Conservation (phyloP, 2,329 filamentous ascomycete genomes). For the Colletotrichum musicola region DNA sequence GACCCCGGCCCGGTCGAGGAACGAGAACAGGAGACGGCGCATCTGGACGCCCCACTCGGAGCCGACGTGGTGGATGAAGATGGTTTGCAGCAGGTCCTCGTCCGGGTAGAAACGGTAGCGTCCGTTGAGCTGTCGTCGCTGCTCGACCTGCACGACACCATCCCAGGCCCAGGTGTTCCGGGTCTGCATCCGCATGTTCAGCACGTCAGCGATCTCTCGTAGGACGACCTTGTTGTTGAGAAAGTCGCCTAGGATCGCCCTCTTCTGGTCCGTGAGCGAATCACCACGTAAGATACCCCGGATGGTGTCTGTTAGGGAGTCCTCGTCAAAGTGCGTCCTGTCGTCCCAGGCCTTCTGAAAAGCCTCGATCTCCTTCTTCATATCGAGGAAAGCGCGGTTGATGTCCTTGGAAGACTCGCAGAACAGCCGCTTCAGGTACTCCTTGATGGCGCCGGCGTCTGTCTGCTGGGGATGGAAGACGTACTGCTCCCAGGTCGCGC, state of each 20-base stretch:
- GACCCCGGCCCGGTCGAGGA: conserved; percentile 44
- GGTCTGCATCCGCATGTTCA: conserved; percentile 58
- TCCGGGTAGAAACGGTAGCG: conserved; percentile 69
- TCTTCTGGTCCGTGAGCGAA: conserved; percentile 57
- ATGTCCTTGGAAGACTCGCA: conserved; percentile 48
- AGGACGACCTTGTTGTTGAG: conserved; percentile 54
- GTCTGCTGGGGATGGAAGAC: conserved; percentile 65
- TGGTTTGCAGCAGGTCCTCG: conserved; percentile 60
- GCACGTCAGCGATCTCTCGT: conserved; percentile 57
- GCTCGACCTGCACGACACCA: conserved; percentile 48
- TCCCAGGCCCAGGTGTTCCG: conserved; percentile 56
- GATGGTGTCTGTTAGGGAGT: conserved; percentile 49
- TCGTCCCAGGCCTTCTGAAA: conserved; percentile 49
- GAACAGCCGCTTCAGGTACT: conserved; percentile 67
- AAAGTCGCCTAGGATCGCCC: conserved; percentile 53
- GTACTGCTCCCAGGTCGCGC: conserved; percentile 65
- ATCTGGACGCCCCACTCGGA: conserved; percentile 50
- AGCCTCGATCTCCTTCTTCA: conserved; percentile 53
- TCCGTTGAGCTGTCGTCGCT: conserved; percentile 58
- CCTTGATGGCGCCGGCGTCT: conserved; percentile 58
- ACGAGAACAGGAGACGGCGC: conserved; percentile 44
- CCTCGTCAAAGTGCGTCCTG: conserved; percentile 48
- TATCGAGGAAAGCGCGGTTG: conserved; percentile 55
- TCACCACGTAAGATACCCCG: conserved; percentile 55
- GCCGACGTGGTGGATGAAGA: conserved; percentile 57